Percentiles rank a stretch among this genome's conserved stretches.
Evolutionary conservation across 116 monocot genomes (phyloP).

Genomic region (Thalassia testudinum): DNA sequence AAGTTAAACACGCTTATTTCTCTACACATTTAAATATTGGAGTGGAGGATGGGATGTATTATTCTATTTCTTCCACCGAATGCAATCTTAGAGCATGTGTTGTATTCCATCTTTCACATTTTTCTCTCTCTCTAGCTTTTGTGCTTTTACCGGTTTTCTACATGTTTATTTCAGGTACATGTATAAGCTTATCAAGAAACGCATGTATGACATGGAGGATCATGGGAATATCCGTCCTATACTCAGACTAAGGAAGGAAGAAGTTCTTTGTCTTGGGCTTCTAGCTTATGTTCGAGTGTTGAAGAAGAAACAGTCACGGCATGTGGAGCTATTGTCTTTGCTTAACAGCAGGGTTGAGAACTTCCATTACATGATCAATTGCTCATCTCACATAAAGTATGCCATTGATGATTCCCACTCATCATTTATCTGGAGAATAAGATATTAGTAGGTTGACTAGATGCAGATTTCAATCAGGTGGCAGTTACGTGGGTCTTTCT

Average conservation of each 20-base stretch:
- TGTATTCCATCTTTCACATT: too few relatives aligned
- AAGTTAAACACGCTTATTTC: too few relatives aligned
- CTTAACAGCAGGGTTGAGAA: slow-evolving; percentile 22
- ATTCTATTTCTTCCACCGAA: too few relatives aligned
- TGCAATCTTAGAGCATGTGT: too few relatives aligned
- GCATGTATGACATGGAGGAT: slow-evolving; percentile 27
- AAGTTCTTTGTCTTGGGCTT: slow-evolving; percentile 62
- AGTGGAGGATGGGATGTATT: too few relatives aligned
- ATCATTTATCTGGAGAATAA: slow-evolving; percentile 55
- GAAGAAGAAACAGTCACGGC: slow-evolving; percentile 58
- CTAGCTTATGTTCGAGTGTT: slow-evolving; percentile 57
- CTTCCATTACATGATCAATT: not conserved
- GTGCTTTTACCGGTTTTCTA: too few relatives aligned
- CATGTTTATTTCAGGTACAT: slow-evolving; percentile 28
- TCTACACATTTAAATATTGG: too few relatives aligned
- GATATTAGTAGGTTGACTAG: slow-evolving; percentile 18
- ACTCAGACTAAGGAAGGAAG: slow-evolving; percentile 34
- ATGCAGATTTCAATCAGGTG: too few relatives aligned
- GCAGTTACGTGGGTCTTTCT: too few relatives aligned
- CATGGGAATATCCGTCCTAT: slow-evolving; percentile 19
- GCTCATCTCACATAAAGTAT: slow-evolving; percentile 26
- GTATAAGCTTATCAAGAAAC: slow-evolving; percentile 59
- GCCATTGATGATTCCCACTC: slow-evolving; percentile 85
- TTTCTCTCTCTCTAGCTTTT: too few relatives aligned
- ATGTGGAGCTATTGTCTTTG: slow-evolving; percentile 39